Evolutionary conservation across 2,329 filamentous ascomycete species (phyloP).

Genomic region (Pseudogymnoascus sp.): DNA sequence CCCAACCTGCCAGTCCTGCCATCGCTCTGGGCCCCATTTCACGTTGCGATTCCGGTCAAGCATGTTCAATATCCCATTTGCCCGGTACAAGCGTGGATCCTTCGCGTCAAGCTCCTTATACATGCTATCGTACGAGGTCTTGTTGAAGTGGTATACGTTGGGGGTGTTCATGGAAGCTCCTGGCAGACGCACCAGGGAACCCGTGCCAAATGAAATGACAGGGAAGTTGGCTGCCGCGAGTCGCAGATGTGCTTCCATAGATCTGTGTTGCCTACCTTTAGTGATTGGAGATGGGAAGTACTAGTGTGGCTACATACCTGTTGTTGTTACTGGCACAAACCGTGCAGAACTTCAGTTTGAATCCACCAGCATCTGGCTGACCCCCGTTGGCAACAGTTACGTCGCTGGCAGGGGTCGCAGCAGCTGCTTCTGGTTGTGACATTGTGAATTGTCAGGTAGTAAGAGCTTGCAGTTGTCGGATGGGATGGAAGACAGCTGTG

Average conservation of each 20-base stretch:
- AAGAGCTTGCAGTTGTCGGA: neutral
- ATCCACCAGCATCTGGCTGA: conserved; percentile 39
- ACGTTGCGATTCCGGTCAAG: conserved; percentile 82
- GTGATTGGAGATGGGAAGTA: conserved; percentile 6
- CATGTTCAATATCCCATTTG: conserved; percentile 94
- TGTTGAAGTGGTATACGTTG: conserved; percentile 98
- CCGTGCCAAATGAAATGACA: conserved; percentile 97
- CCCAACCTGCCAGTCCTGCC: conserved; percentile 94
- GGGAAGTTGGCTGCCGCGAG: conserved; percentile 81
- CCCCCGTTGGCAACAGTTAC: conserved; percentile 18
- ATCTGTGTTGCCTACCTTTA: conserved; percentile 41
- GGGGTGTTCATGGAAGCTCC: conserved; percentile 87
- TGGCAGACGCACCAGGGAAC: conserved; percentile 85
- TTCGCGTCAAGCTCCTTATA: conserved; percentile 84
- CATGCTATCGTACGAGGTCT: conserved; percentile 90
- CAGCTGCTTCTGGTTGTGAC: conserved; percentile 14
- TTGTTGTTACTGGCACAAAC: conserved; percentile 99
- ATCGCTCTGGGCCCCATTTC: conserved; percentile 93
- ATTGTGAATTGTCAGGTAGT: neutral
- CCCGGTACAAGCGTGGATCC: conserved; percentile 78
- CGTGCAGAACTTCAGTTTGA: conserved; percentile 93
- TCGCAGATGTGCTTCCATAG: conserved; percentile 98
- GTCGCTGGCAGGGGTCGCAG: conserved; percentile 13
- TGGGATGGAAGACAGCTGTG: neutral
- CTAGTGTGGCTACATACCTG: conserved; percentile 48